A percentile compares a stretch with the other conserved stretches of the same genome.
Evolutionary conservation across 2,329 filamentous ascomycete genomes (phyloP).

Genomic region (Pezicula radicicola): DNA sequence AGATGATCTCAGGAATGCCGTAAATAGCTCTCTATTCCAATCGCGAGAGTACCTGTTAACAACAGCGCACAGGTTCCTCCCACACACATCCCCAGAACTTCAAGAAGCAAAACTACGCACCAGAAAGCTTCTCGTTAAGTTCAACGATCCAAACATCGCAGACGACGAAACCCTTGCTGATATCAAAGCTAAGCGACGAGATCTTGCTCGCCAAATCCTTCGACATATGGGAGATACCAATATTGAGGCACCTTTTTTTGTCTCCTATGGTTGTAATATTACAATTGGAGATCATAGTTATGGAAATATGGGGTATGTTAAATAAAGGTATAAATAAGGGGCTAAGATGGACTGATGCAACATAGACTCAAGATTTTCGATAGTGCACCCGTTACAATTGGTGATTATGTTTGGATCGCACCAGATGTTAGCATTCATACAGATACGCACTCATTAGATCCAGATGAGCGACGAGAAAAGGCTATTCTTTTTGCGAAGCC

Average conservation of each 20-base stretch:
- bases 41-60: constrained; percentile 1
- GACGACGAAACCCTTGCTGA: constrained; percentile 13
- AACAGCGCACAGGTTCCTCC: background rate
- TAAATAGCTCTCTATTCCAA: constrained; percentile 3
- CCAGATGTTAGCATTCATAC: constrained; percentile 70
- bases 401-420: constrained; percentile 45
- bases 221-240: constrained; percentile 15
- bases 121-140: constrained; percentile 8
- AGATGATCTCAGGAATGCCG: constrained; percentile 23
- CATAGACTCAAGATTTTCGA: constrained; percentile 20
- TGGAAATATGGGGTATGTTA: constrained; percentile 18
- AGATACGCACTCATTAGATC: constrained; percentile 69
- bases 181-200: constrained; percentile 13
- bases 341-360: background rate
- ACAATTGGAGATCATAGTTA: constrained; percentile 15
- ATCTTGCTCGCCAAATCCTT: constrained; percentile 11
- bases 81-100: constrained; percentile 4
- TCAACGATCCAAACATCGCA: constrained; percentile 16
- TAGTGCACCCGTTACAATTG: constrained; percentile 43
- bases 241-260: constrained; percentile 18
- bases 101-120: constrained; percentile 9
- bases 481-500: constrained; percentile 49
- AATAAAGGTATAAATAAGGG: background rate
- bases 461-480: constrained; percentile 45
- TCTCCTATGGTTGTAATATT: constrained; percentile 20